Base-by-base conservation (phyloP, 257 asterid species). In the Gynochthodes officinalis region DNA sequence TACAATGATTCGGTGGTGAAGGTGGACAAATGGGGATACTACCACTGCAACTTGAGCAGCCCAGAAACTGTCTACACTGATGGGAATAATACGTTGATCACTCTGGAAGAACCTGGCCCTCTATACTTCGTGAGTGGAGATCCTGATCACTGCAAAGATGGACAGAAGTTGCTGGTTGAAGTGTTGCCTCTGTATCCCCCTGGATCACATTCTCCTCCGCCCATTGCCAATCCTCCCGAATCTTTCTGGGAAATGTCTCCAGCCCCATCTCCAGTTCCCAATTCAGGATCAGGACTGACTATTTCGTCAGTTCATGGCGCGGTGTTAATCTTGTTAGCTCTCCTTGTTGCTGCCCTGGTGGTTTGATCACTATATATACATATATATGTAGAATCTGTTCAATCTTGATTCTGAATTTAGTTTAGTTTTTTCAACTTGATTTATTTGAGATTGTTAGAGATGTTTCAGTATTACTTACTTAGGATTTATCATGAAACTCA, bases 1-100 rank as follows among this genome's bases (percentile, higher is more conserved):
- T 84, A 81, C 70, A 91, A 89, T 42, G 94, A 91, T 73, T 75
- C 96, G 3, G 89, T 91, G 15, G 49, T 81, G 32, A 82, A 81
- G 70, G 97, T 91, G 62, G 87, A 82, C 57, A 91, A 87, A 77
- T 89, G 86, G 83, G 96, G 90, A 39, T 91, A 83, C 77, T 91
- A 84, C 63, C 97, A 91, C 73, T 91, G 97, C 89, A 83, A 90
- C 74, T 73, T 84, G 1, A 87, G 81, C 82, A 76, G 73, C 18
- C 89, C 90, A 1, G 39, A 75, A 37, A 70, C 77, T 0, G 85
- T 73, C 21, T 87, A 79, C 82, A 81, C 80, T n/a, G 88, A 91
- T 5, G 91, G 94, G 1, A 80, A 81, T 78, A 25, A 54, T 33
- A 87, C 92, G 30, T 74, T 81, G 33, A 27, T 87, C 64, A 54